Evolutionary conservation across 305 asterid genomes (phyloP).

Genomic region (Caryopteris hybrid): DNA sequence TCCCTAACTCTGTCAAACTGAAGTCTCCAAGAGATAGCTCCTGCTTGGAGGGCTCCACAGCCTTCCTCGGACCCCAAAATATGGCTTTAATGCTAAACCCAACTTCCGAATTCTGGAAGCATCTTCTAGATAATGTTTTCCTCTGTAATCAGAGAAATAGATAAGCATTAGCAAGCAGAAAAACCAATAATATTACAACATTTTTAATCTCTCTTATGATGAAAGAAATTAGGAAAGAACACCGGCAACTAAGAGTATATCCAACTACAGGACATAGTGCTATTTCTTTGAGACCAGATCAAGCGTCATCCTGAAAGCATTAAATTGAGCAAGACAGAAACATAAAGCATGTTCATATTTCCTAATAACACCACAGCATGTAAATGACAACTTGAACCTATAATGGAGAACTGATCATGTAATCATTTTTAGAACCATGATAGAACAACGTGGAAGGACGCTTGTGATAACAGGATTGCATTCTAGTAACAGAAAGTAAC

Average conservation of each 20-base stretch:
- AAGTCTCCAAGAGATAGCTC: constrained; percentile 64
- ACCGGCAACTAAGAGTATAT: background rate
- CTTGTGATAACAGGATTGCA: background rate
- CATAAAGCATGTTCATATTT: background rate
- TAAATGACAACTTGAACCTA: background rate
- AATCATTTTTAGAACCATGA: background rate
- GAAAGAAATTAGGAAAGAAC: constrained; percentile 3
- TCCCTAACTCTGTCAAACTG: constrained; percentile 37
- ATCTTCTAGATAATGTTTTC: constrained; percentile 29
- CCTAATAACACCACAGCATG: background rate
- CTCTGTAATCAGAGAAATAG: constrained; percentile 36
- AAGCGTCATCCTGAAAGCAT: background rate
- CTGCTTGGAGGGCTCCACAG: constrained; percentile 48
- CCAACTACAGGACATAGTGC: background rate
- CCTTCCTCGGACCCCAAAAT: constrained; percentile 79
- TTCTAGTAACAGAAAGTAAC: background rate
- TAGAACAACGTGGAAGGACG: background rate
- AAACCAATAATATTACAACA: background rate
- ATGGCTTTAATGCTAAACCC: constrained; percentile 48
- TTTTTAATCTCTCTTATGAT: background rate
- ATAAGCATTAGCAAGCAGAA: background rate
- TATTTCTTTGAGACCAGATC: constrained; percentile 1
- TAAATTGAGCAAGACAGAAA: background rate
- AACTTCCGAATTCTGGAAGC: constrained; percentile 20
- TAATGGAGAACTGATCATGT: background rate